Percentiles rank a stretch among this genome's conserved stretches.
phyloP scores from a whole-genome alignment of 106 monocot species.

The Dendrobium chrysotoxum region DNA sequence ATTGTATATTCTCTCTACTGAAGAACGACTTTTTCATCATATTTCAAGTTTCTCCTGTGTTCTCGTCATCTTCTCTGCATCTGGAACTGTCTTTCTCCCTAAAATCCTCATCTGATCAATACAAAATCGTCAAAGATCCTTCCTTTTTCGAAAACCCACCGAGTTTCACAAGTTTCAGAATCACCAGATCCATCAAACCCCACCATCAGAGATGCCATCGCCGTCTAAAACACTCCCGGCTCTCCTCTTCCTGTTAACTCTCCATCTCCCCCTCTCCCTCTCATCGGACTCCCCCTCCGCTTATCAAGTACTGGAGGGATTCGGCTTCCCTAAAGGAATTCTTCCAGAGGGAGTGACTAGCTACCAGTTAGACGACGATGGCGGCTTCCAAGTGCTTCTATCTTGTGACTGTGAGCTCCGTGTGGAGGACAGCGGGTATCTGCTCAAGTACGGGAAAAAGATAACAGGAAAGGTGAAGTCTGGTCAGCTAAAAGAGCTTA shows the following conservation, averaged over 20 bases:
- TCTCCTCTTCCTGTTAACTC: not conserved
- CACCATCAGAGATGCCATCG: not conserved
- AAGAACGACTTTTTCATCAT: too few species aligned
- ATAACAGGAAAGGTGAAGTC: conserved; percentile 37
- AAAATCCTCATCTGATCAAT: too few species aligned
- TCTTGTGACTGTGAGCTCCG: conserved; percentile 26
- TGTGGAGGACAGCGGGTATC: conserved; percentile 19
- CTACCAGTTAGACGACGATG: conserved; percentile 22
- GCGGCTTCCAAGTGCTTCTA: conserved; percentile 33
- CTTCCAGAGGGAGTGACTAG: conserved; percentile 38
- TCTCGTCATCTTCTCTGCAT: too few species aligned
- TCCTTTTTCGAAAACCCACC: too few species aligned
- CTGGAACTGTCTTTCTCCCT: too few species aligned
- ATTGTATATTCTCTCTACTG: too few species aligned
- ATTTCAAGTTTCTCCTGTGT: too few species aligned
- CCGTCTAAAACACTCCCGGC: not conserved
- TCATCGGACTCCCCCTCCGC: conserved; percentile 19
- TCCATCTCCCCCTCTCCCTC: not conserved
- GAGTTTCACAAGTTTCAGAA: not conserved
- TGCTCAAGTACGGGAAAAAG: conserved; percentile 34
- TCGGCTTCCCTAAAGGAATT: conserved; percentile 30
- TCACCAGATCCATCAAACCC: not conserved
- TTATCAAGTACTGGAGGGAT: conserved; percentile 31
- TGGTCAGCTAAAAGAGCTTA: conserved; percentile 31
- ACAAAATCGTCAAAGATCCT: too few species aligned